Conservation (phyloP, 495 filamentous ascomycete species). For the Glarea lozoyensis region DNA sequence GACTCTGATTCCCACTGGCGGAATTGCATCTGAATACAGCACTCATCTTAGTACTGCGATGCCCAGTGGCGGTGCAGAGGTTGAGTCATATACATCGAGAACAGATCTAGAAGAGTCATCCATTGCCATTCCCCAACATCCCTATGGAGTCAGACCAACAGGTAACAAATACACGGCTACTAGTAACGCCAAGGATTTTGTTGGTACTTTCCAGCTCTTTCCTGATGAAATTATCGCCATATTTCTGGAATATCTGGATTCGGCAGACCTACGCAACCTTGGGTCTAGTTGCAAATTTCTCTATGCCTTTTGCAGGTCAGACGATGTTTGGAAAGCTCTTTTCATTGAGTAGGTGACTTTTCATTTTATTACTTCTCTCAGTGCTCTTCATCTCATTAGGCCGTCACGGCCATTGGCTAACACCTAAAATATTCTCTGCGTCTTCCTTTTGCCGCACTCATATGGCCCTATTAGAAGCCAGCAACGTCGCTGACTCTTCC, state of each 20-base stretch:
- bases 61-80: slow-evolving; percentile 7
- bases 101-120: slow-evolving; percentile 19
- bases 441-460: too few relatives aligned
- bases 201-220: slow-evolving; percentile 55
- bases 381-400: too few relatives aligned
- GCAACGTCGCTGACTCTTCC: background rate
- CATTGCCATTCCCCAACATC: slow-evolving; percentile 61
- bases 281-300: slow-evolving; percentile 83
- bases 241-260: slow-evolving; percentile 68
- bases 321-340: slow-evolving; percentile 85
- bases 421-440: too few relatives aligned
- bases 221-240: slow-evolving; percentile 78
- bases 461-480: background rate
- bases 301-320: slow-evolving; percentile 75
- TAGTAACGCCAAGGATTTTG: slow-evolving; percentile 53
- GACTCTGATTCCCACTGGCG: slow-evolving; percentile 9
- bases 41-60: background rate
- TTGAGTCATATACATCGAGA: slow-evolving; percentile 21
- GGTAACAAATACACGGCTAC: slow-evolving; percentile 72
- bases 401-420: too few relatives aligned
- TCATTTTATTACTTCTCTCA: too few relatives aligned
- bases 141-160: slow-evolving; percentile 74
- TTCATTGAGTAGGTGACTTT: slow-evolving; percentile 69
- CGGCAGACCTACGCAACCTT: slow-evolving; percentile 48
- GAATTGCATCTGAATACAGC: slow-evolving; percentile 4